Base-by-base conservation (phyloP, 306 rosid species). In the Medicago lupulina region DNA sequence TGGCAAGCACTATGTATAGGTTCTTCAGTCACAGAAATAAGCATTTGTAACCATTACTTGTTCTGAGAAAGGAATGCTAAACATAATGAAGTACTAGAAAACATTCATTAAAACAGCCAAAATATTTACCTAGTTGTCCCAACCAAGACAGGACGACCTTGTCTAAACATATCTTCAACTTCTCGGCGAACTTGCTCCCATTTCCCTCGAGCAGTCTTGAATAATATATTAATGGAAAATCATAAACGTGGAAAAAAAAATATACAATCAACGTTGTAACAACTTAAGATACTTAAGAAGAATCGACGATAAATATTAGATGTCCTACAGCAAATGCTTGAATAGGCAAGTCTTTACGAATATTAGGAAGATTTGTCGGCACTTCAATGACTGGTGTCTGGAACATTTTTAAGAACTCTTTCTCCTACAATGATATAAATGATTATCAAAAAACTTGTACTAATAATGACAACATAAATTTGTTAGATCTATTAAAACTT, bases 351-450 rank as follows among this genome's bases (percentile, higher is more conserved):
- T 95, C 98, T 71, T 89, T 90, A 44, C 98, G 92, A 76, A 95
- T 92, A 66, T 92, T 95, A 68, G 96, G 89, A 73, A 95, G 84
- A 86, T 95, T 95, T 39, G 97, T 92, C 78, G 98, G 98, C 73
- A 95, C 96, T 89, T 92, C 98, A 83, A 95, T 92, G 60, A 95
- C 98, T 76, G 98, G 98, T 53, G 80, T 79, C 76, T 86, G 92
- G 79, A 95, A 95, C 97, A 95, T 92, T 86, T 95, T 95, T 75
- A 95, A 81, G 82, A 95, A 95, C 88, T 95, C 98, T 71, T 90
- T 95, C 87, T 95, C 98, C 97, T 95, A 88, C 81, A 87, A 82
- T 63, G 73, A 81, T 67, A 73, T 54, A 65, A 66, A 60, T n/a
- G 55, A 40, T 71, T 74, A 67, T 41, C 78, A 85, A 40, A 70